A percentile compares a stretch with the other conserved stretches of the same genome.
Conservation (phyloP, 257 asterid species). For the Mentha longifolia region DNA sequence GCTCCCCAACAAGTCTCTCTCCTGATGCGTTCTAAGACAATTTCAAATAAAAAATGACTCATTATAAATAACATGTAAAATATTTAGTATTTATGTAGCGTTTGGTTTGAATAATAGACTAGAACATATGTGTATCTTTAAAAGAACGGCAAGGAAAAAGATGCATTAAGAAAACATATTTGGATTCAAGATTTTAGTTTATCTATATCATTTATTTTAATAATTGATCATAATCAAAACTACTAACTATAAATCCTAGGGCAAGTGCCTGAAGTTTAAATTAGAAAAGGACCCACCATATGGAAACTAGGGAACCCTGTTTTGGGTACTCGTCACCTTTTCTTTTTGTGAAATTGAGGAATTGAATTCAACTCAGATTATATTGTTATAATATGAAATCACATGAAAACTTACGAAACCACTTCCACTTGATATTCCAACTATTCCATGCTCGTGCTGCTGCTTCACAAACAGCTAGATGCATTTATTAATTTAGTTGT, state of each 20-base stretch:
- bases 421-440: constrained; percentile 1
- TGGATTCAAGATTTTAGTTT: background rate
- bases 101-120: too few species aligned
- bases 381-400: constrained; percentile 21
- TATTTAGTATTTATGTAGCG: too few species aligned
- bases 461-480: constrained; percentile 7
- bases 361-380: background rate
- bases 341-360: constrained; percentile 20
- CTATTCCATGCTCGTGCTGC: constrained; percentile 25
- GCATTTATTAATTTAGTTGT: background rate
- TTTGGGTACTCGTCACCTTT: background rate
- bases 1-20: too few species aligned
- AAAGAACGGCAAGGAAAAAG: background rate
- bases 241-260: too few species aligned
- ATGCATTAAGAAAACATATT: background rate
- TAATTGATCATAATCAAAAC: too few species aligned
- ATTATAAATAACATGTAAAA: too few species aligned
- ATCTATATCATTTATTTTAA: too few species aligned
- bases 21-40: too few species aligned
- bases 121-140: background rate
- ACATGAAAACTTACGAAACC: constrained; percentile 30
- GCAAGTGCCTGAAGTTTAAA: background rate
- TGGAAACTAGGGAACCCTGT: constrained; percentile 21
- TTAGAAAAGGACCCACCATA: constrained; percentile 28
- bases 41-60: too few species aligned